These are phyloP conservation scores for Termitomyces sp. DNA, from an alignment of 768 basidiomycete genomes.

Conservation along the genomic window DNA sequence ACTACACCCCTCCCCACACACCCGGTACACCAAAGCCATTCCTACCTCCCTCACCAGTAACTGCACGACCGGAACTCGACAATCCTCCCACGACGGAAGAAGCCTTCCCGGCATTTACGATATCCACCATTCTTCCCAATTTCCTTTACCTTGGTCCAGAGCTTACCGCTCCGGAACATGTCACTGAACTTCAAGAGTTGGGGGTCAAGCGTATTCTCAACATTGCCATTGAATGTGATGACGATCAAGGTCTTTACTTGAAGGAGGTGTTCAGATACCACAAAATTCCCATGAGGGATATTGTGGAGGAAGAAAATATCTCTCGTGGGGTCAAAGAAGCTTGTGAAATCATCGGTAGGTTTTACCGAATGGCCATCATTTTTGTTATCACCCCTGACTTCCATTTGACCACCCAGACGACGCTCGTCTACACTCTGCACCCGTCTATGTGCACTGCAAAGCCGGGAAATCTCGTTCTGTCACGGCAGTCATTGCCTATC, in stretches of 20 bases:
- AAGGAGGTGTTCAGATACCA: constrained; percentile 73
- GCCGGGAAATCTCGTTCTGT: constrained; percentile 95
- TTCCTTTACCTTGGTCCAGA: constrained; percentile 94
- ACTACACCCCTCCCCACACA: constrained; percentile 52
- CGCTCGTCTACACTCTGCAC: constrained; percentile 81
- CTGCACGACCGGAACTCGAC: constrained; percentile 61
- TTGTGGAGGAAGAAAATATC: constrained; percentile 91
- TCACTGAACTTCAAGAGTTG: constrained; percentile 63
- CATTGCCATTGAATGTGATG: constrained; percentile 86
- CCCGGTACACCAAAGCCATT: constrained; percentile 42
- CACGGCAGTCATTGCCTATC: constrained; percentile 94
- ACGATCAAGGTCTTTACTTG: constrained; percentile 70
- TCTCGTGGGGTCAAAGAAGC: constrained; percentile 77
- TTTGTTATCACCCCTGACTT: neutral
- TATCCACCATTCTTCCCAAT: constrained; percentile 87
- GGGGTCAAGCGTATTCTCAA: constrained; percentile 90
- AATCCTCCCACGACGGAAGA: constrained; percentile 60
- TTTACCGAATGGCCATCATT: neutral
- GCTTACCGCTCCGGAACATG: constrained; percentile 68
- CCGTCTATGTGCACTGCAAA: constrained; percentile 95
- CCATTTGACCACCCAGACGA: constrained; percentile 59
- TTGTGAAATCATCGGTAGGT: constrained; percentile 83
- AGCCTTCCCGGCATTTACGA: constrained; percentile 62
- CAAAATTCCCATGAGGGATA: constrained; percentile 92
- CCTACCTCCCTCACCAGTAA: constrained; percentile 54